Conservation (phyloP, 352 stramenopile species). For the Pythium brachiatum region DNA sequence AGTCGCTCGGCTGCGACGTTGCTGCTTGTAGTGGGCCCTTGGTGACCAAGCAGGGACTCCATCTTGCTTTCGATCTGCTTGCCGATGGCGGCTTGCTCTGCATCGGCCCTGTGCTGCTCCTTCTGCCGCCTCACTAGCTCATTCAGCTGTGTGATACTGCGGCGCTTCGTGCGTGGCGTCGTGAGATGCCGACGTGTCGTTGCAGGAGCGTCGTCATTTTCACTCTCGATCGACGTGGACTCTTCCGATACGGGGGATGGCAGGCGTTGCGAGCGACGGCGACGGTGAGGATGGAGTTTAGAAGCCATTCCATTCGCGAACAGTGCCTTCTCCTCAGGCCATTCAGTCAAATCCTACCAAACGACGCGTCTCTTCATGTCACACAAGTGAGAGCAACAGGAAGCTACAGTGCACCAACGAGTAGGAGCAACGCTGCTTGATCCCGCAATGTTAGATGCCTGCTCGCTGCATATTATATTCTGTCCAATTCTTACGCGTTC, state of each 20-base stretch:
- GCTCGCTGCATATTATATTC: too few species aligned
- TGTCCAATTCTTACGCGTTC: too few species aligned
- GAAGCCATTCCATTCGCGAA: not conserved
- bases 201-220: not conserved
- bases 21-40: too few species aligned
- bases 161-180: conserved; percentile 21
- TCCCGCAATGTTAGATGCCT: too few species aligned
- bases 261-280: not conserved
- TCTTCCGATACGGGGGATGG: conserved; percentile 4
- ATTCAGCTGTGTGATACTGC: conserved; percentile 20
- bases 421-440: too few species aligned
- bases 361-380: not conserved
- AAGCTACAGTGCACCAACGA: too few species aligned
- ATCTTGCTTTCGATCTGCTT: conserved; percentile 9
- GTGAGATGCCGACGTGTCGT: conserved; percentile 2
- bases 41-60: conserved; percentile 5
- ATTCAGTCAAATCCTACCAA: too few species aligned
- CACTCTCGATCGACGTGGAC: not conserved
- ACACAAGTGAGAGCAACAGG: too few species aligned
- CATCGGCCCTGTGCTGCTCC: not conserved
- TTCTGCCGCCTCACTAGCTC: conserved; percentile 22
- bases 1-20: conserved; percentile 5
- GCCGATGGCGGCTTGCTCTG: not conserved
- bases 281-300: not conserved
- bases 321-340: too few species aligned